phyloP scores from a whole-genome alignment of 2,329 filamentous ascomycete species.

The Curvularia sp. region DNA sequence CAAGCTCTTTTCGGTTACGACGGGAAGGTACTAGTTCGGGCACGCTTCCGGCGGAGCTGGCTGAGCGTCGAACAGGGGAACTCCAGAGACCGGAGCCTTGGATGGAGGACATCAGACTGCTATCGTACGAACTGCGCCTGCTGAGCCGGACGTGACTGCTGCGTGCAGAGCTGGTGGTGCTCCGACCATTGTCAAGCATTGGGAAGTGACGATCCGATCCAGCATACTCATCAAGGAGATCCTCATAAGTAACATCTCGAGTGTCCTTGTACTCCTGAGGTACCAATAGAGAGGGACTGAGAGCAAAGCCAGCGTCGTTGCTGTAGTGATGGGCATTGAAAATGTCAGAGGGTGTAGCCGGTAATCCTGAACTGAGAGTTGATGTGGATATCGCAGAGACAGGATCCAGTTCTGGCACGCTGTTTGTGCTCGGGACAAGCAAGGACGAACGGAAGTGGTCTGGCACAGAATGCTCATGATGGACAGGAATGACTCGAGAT shows the following conservation, averaged over 20 bases:
- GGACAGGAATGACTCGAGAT: slow-evolving; percentile 3
- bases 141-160: slow-evolving; percentile 61
- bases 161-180: slow-evolving; percentile 53
- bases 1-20: slow-evolving; percentile 38
- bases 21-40: slow-evolving; percentile 49
- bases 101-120: slow-evolving; percentile 57
- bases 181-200: slow-evolving; percentile 51
- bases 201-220: slow-evolving; percentile 57
- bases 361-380: slow-evolving; percentile 36
- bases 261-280: slow-evolving; percentile 46
- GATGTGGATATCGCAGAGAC: slow-evolving; percentile 46
- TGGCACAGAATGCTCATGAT: slow-evolving; percentile 27
- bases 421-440: slow-evolving; percentile 36
- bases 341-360: slow-evolving; percentile 41
- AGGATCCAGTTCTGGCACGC: slow-evolving; percentile 45
- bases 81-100: slow-evolving; percentile 44
- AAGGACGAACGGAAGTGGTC: slow-evolving; percentile 36
- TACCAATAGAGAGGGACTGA: slow-evolving; percentile 48
- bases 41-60: slow-evolving; percentile 49
- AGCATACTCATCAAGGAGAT: slow-evolving; percentile 52
- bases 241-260: slow-evolving; percentile 48
- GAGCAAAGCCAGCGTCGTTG: slow-evolving; percentile 45
- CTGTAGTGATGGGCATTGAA: slow-evolving; percentile 27
- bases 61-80: slow-evolving; percentile 46
- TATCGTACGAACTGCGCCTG: slow-evolving; percentile 65